phyloP scores from a whole-genome alignment of 257 asterid species.

The Nicotiana tabacum region DNA sequence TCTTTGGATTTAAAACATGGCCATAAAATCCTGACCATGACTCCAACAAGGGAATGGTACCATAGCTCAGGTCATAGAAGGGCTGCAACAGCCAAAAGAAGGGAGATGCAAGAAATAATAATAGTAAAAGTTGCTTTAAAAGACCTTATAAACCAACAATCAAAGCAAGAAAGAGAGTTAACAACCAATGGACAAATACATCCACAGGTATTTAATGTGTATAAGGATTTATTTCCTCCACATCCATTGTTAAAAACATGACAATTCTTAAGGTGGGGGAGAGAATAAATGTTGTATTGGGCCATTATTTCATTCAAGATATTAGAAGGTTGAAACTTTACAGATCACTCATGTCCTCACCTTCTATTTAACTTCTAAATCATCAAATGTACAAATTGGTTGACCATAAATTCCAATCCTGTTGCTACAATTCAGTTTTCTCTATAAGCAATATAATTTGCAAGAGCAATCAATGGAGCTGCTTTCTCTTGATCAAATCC shows the following conservation, averaged over 20 bases:
- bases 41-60: neutral
- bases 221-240: neutral
- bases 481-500: conserved; percentile 44
- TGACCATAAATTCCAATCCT: neutral
- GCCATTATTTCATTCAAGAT: conserved; percentile 2
- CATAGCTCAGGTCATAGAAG: neutral
- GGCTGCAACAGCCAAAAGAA: neutral
- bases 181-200: neutral
- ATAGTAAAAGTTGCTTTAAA: neutral
- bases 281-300: neutral
- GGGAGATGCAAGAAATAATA: neutral
- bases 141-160: neutral
- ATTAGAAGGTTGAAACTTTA: conserved; percentile 8
- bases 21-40: neutral
- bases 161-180: neutral
- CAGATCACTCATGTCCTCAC: neutral
- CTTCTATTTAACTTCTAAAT: neutral
- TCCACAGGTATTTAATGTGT: neutral
- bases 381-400: neutral
- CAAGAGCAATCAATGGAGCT: conserved; percentile 49
- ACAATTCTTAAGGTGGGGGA: neutral
- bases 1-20: neutral
- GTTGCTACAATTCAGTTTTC: conserved; percentile 23
- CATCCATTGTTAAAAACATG: neutral
- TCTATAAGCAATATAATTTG: conserved; percentile 53